Percentiles rank a stretch among this genome's conserved stretches.
These are phyloP conservation scores for Syncephalastrum racemosum DNA, from an alignment of 371 early-diverging fungal species.

Conservation along the genomic window DNA sequence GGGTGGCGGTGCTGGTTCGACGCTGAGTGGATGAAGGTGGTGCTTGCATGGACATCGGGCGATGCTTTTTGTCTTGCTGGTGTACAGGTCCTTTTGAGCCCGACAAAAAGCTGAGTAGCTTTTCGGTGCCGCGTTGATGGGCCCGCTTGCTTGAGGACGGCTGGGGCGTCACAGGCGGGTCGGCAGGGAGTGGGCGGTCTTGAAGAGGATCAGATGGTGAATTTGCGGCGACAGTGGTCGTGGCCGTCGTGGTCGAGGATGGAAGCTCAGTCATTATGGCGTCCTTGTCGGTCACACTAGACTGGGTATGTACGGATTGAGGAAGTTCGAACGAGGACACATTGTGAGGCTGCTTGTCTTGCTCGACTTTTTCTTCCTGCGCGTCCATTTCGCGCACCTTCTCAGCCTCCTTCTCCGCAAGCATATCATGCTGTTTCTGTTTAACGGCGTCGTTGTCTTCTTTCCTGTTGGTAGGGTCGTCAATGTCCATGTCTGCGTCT, in stretches of 20 bases:
- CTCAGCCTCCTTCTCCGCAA: no score
- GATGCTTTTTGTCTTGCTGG: slow-evolving; percentile 5
- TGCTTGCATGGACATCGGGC: not conserved
- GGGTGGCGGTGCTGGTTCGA: not conserved
- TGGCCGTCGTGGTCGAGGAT: not conserved
- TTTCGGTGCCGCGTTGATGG: slow-evolving; percentile 13
- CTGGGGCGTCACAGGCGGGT: not conserved
- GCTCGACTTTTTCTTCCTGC: no score
- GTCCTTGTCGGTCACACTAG: not conserved
- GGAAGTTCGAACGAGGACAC: slow-evolving; percentile 11
- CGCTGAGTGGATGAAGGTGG: not conserved
- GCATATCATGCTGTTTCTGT: no score
- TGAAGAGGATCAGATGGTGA: not conserved
- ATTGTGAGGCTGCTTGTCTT: no score
- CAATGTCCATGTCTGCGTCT: no score
- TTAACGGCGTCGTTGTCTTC: no score
- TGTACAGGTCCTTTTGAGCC: not conserved
- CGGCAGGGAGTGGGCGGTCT: not conserved
- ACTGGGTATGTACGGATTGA: slow-evolving; percentile 8
- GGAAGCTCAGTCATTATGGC: not conserved
- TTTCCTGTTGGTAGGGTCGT: no score
- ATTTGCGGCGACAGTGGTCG: slow-evolving; percentile 1
- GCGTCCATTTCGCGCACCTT: no score
- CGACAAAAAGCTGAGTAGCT: slow-evolving; percentile 10
- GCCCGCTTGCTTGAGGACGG: slow-evolving; percentile 5